phyloP scores from a whole-genome alignment of 441 rosid species.

The Populus hybrid region DNA sequence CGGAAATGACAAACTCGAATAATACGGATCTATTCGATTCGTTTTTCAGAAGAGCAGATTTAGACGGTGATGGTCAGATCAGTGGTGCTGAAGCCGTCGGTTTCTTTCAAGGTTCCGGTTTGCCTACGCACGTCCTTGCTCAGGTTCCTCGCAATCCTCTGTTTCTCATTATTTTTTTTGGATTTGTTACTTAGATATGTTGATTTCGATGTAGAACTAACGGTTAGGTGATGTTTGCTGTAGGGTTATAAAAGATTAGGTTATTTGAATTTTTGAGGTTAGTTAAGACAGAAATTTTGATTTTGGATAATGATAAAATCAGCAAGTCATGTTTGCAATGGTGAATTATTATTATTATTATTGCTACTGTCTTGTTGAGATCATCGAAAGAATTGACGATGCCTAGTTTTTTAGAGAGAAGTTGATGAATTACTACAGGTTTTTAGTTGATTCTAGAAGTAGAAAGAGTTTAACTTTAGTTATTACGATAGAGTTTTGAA shows the following conservation, averaged over 20 bases:
- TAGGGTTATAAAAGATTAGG: not conserved
- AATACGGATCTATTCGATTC: slow-evolving; percentile 81
- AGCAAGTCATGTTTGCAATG: not conserved
- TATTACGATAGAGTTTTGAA: not conserved
- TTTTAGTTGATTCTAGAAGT: not conserved
- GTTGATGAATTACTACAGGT: not conserved
- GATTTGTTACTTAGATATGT: not conserved
- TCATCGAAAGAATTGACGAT: not conserved
- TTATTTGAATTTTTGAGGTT: not conserved
- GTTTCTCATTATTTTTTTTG: too few relatives aligned
- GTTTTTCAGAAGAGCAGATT: slow-evolving; percentile 89
- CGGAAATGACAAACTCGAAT: slow-evolving; percentile 38
- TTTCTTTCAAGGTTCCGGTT: slow-evolving; percentile 87
- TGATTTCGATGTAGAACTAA: not conserved
- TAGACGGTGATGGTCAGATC: slow-evolving; percentile 97
- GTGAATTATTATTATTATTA: too few relatives aligned
- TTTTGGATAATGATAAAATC: not conserved
- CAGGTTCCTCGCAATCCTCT: slow-evolving; percentile 44
- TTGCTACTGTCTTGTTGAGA: not conserved
- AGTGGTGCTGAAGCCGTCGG: slow-evolving; percentile 98
- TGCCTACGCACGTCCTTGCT: slow-evolving; percentile 84
- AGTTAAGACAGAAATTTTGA: too few relatives aligned
- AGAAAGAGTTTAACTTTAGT: not conserved
- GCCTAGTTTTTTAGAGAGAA: not conserved
- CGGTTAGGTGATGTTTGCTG: not conserved